Evolutionary conservation across 2,329 filamentous ascomycete species (phyloP).

Genomic region (Aspergillus sp.): DNA sequence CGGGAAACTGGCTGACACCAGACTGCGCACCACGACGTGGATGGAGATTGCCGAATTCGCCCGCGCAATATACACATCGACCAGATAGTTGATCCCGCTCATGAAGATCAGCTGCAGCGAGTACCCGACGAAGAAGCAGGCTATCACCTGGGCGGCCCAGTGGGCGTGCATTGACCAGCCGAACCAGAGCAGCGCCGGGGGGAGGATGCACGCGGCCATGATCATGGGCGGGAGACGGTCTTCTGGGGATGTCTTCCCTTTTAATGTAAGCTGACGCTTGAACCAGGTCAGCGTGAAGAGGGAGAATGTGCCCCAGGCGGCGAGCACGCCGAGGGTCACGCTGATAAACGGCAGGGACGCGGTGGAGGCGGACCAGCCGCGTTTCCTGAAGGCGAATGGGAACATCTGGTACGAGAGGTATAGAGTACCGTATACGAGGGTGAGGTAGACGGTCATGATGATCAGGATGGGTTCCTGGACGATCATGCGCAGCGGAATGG

Average conservation of each 20-base stretch:
- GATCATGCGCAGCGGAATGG: slow-evolving; percentile 44
- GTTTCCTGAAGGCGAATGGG: slow-evolving; percentile 29
- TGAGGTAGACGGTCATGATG: slow-evolving; percentile 42
- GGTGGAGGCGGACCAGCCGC: slow-evolving; percentile 26
- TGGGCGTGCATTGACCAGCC: slow-evolving; percentile 43
- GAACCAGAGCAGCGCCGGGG: slow-evolving; percentile 47
- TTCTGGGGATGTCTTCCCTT: slow-evolving; percentile 35
- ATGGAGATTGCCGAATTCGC: slow-evolving; percentile 36
- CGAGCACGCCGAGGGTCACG: slow-evolving; percentile 21
- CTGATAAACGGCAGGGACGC: slow-evolving; percentile 24
- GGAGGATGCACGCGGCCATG: slow-evolving; percentile 39
- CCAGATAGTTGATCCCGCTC: slow-evolving; percentile 37
- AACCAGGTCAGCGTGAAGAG: slow-evolving; percentile 33
- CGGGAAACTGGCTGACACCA: slow-evolving; percentile 30
- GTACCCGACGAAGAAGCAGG: slow-evolving; percentile 43
- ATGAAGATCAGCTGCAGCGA: slow-evolving; percentile 40
- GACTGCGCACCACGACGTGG: slow-evolving; percentile 32
- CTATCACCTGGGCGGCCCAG: slow-evolving; percentile 44
- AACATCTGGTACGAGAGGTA: slow-evolving; percentile 33
- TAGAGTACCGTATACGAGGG: slow-evolving; percentile 29
- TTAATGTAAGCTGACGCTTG: slow-evolving; percentile 14
- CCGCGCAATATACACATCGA: slow-evolving; percentile 36
- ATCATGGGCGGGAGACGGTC: slow-evolving; percentile 46
- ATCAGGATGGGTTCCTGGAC: slow-evolving; percentile 46
- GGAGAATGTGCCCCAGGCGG: slow-evolving; percentile 27